These are phyloP conservation scores for Ascochyta rabiei DNA, from an alignment of 2,329 filamentous ascomycete genomes.

Conservation along the genomic window DNA sequence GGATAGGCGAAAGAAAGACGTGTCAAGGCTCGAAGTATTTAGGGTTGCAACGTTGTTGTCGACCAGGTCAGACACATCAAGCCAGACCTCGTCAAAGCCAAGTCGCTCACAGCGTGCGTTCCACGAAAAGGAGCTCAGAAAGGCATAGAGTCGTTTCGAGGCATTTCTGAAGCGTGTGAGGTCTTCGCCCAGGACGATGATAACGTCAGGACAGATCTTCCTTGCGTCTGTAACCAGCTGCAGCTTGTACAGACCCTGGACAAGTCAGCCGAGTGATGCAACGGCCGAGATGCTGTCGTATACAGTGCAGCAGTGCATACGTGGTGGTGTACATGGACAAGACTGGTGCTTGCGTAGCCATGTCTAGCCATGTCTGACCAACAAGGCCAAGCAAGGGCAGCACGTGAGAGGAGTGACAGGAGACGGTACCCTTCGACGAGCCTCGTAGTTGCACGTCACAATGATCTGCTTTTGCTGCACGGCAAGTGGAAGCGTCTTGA, in stretches of 20 bases:
- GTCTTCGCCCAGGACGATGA: slow-evolving; percentile 84
- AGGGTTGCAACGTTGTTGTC: slow-evolving; percentile 78
- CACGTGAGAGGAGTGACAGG: slow-evolving; percentile 4
- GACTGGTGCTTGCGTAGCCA: slow-evolving; percentile 2
- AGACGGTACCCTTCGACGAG: slow-evolving; percentile 64
- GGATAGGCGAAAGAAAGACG: slow-evolving; percentile 82
- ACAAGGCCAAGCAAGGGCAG: neutral
- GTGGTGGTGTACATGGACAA: neutral
- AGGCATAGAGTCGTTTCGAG: slow-evolving; percentile 79
- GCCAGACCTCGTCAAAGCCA: slow-evolving; percentile 88
- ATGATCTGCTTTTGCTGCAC: slow-evolving; percentile 90
- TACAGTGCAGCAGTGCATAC: neutral
- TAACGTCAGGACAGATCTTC: slow-evolving; percentile 77
- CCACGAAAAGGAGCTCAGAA: slow-evolving; percentile 78
- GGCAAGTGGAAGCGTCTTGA: slow-evolving; percentile 77
- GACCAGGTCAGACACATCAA: slow-evolving; percentile 86
- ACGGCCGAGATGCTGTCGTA: neutral
- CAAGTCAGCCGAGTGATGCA: slow-evolving; percentile 31
- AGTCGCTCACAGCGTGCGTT: slow-evolving; percentile 77
- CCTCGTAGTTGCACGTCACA: slow-evolving; percentile 78
- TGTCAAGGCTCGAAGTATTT: slow-evolving; percentile 66
- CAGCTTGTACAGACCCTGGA: slow-evolving; percentile 72
- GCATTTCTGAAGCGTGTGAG: slow-evolving; percentile 77
- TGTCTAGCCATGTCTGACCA: neutral
- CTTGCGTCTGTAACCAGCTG: slow-evolving; percentile 84